A percentile compares a stretch with the other conserved stretches of the same genome.
Evolutionary conservation across 2,329 filamentous ascomycete species (phyloP).

Genomic region (Fusarium sp.): DNA sequence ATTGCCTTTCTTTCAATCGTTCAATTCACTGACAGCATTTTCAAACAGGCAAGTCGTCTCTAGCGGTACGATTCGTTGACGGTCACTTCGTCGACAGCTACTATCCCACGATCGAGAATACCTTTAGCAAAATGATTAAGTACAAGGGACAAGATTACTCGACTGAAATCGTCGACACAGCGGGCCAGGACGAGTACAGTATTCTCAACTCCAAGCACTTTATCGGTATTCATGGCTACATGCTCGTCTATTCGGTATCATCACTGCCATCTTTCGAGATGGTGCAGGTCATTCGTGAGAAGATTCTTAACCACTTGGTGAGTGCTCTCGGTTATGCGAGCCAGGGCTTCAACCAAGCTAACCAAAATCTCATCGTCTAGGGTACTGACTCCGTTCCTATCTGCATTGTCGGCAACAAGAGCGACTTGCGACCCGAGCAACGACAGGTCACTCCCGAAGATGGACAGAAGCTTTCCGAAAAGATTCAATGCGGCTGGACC

Average conservation of each 20-base stretch:
- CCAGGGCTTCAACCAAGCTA: background rate
- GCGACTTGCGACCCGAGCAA: constrained; percentile 90
- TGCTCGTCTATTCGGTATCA: constrained; percentile 98
- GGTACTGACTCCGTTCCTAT: constrained; percentile 93
- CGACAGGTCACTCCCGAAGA: constrained; percentile 89
- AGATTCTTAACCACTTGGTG: constrained; percentile 96
- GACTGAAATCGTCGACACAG: constrained; percentile 98
- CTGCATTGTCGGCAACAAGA: constrained; percentile 97
- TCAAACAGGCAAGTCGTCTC: constrained; percentile 87
- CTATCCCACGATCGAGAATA: constrained; percentile 99
- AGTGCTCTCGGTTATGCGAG: constrained; percentile 47
- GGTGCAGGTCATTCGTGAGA: constrained; percentile 94
- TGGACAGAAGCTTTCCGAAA: constrained; percentile 84
- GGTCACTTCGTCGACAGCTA: constrained; percentile 99
- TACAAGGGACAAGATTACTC: constrained; percentile 93
- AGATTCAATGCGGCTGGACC: constrained; percentile 92
- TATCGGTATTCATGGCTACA: constrained; percentile 98
- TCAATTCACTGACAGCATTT: constrained; percentile 15
- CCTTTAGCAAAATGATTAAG: constrained; percentile 94
- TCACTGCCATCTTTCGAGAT: constrained; percentile 97
- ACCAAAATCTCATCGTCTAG: constrained; percentile 56
- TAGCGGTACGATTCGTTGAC: constrained; percentile 97
- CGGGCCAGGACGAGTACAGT: constrained; percentile 98
- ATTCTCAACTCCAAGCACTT: constrained; percentile 99
- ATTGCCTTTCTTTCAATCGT: background rate